Evolutionary conservation across 2,329 filamentous ascomycete genomes (phyloP), one percentile per base, ranked within the genome.

Genomic region (Fusarium paranaense): DNA sequence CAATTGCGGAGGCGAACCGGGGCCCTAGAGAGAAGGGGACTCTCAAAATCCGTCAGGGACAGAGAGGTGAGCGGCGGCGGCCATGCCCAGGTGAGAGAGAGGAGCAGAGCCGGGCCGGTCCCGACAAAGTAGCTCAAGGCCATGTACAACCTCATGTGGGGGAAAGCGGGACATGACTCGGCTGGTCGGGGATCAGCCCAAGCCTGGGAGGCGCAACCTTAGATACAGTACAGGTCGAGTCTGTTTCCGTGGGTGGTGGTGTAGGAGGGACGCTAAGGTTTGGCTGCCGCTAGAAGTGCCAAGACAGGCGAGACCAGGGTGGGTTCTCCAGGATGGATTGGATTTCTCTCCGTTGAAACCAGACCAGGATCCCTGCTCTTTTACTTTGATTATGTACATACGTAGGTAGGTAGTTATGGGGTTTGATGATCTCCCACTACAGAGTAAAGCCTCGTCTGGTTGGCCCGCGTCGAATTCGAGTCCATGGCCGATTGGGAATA

Each of bases 81-180:
- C 54, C 6, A 54, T n/a, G 18, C 30, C 32, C 32, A 63, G 67
- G 25, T 68, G 59, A 67, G 27, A 52, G 70, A 63, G 47, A 52
- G 47, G 8, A 27, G 2, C 25, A 52, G 33, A 57, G 20, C 72
- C 72, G 72, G 72, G 72, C 72, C 72, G 72, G 72, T 68, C 60
- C 37, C 47, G 37, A 30, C 47, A 59, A 64, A 62, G 70, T 66
- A 71, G 62, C 54, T 33, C 54, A 37, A 37, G 33, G n/a, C 47
- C 27, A 32, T 52, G 67, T 57, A 73, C 71, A 64, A 56, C 18
- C 59, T 57, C 56, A 64, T 78, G 76, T 78, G 74, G 74, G 66
- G 76, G 76, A 76, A 67, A 57, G 67, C 27, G 57, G 65, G 57
- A 33, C 72, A 77, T 77, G 76, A 78, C 76, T 77, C 75, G 76